Conservation (phyloP, 192 early-diverging fungal genomes). For the Phycomyces nitens region DNA sequence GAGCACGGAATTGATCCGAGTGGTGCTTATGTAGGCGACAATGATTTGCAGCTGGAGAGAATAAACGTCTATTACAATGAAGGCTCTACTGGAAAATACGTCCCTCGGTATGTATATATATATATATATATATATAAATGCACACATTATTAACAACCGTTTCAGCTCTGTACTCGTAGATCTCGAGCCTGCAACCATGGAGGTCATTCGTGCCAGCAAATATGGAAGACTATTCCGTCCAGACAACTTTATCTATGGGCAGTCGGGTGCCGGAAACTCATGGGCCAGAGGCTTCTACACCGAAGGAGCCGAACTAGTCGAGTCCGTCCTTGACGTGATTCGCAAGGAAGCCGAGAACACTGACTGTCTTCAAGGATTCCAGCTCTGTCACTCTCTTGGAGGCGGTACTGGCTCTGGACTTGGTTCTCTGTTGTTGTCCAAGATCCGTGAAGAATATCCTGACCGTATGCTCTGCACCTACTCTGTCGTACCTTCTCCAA, state of each 20-base stretch:
- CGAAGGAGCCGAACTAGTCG: slow-evolving; percentile 73
- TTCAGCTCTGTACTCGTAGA: slow-evolving; percentile 64
- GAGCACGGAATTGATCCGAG: slow-evolving; percentile 74
- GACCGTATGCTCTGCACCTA: slow-evolving; percentile 76
- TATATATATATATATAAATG: not conserved
- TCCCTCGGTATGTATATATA: slow-evolving; percentile 46
- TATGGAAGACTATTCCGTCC: slow-evolving; percentile 65
- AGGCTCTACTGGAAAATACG: slow-evolving; percentile 62
- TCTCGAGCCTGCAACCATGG: slow-evolving; percentile 78
- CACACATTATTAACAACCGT: no score
- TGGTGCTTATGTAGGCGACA: slow-evolving; percentile 59
- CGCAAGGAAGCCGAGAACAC: slow-evolving; percentile 66
- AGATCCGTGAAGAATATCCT: slow-evolving; percentile 74
- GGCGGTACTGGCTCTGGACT: slow-evolving; percentile 74
- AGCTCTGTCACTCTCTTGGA: slow-evolving; percentile 69
- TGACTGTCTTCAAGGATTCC: slow-evolving; percentile 72
- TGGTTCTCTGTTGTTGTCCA: slow-evolving; percentile 67
- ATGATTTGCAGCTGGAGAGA: slow-evolving; percentile 71
- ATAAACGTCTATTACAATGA: slow-evolving; percentile 86
- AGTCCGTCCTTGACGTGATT: slow-evolving; percentile 58
- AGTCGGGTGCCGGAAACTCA: slow-evolving; percentile 90
- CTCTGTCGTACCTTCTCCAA: slow-evolving; percentile 66
- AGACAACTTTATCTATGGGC: slow-evolving; percentile 64
- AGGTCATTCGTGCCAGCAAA: slow-evolving; percentile 50
- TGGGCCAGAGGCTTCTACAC: slow-evolving; percentile 91